Percentiles rank a stretch among this genome's conserved stretches.
phyloP scores from a whole-genome alignment of 116 monocot species.

The Trichopus zeylanicus region DNA sequence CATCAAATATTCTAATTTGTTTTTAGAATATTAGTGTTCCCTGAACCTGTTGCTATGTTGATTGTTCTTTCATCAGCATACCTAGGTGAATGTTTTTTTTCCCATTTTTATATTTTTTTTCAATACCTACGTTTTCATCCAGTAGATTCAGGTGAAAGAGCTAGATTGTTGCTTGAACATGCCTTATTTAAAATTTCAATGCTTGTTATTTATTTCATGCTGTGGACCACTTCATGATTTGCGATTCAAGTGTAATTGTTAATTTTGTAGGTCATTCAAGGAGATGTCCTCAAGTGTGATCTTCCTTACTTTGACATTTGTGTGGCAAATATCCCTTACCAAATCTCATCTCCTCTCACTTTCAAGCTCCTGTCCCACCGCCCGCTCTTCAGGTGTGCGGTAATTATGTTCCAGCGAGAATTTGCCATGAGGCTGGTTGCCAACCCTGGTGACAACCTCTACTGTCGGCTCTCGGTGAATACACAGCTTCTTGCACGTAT shows the following conservation, averaged over 20 bases:
- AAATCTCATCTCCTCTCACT: slow-evolving; percentile 89
- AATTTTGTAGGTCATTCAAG: slow-evolving; percentile 77
- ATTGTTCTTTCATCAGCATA: too few relatives aligned
- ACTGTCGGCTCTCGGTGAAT: slow-evolving; percentile 90
- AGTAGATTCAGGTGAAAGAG: too few relatives aligned
- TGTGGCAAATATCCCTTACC: slow-evolving; percentile 92
- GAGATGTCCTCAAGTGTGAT: slow-evolving; percentile 82
- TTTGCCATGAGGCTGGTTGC: slow-evolving; percentile 94
- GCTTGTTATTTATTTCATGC: neutral
- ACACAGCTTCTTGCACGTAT: slow-evolving; percentile 86
- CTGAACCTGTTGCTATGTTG: too few relatives aligned
- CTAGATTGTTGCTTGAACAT: too few relatives aligned
- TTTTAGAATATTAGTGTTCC: too few relatives aligned
- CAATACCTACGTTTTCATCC: too few relatives aligned
- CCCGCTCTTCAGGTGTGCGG: slow-evolving; percentile 75
- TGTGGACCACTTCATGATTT: too few relatives aligned
- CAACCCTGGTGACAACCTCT: slow-evolving; percentile 81
- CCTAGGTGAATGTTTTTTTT: too few relatives aligned
- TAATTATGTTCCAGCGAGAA: slow-evolving; percentile 96
- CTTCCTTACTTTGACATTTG: slow-evolving; percentile 97
- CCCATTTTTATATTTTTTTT: too few relatives aligned
- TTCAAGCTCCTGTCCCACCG: slow-evolving; percentile 84
- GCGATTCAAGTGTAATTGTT: neutral
- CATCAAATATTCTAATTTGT: too few relatives aligned
- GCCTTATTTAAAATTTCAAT: too few relatives aligned